A percentile compares a stretch with the other conserved stretches of the same genome.
phyloP scores from a whole-genome alignment of 352 stramenopile genomes.

The Pseudoperonospora humuli region DNA sequence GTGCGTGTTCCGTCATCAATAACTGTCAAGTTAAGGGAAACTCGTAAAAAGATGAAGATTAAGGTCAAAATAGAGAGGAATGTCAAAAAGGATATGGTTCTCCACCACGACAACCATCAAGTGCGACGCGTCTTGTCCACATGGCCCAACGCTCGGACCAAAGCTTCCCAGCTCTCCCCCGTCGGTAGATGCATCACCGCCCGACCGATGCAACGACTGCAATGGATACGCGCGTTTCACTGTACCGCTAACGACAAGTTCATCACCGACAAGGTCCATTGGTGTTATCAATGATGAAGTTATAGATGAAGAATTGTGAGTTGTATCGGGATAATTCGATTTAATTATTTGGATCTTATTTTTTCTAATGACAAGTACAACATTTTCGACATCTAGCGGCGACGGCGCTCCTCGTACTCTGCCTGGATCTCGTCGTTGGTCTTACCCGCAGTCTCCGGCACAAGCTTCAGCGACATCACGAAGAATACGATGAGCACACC shows the following conservation, averaged over 20 bases:
- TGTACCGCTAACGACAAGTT: slow-evolving; percentile 27
- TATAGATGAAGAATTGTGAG: no score
- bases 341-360: no score
- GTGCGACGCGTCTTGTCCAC: slow-evolving; percentile 37
- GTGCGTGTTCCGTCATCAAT: slow-evolving; percentile 18
- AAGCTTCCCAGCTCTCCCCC: slow-evolving; percentile 28
- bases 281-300: not conserved
- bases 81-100: slow-evolving; percentile 33
- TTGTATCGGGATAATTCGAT: no score
- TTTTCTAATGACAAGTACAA: not conserved
- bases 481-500: slow-evolving; percentile 32
- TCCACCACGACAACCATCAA: slow-evolving; percentile 49
- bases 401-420: slow-evolving; percentile 28
- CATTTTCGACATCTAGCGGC: not conserved
- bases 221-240: slow-evolving; percentile 61
- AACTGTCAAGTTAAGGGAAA: slow-evolving; percentile 22
- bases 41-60: not conserved
- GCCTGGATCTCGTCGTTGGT: slow-evolving; percentile 47
- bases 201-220: slow-evolving; percentile 19
- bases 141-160: slow-evolving; percentile 50
- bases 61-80: no score
- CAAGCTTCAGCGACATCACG: slow-evolving; percentile 32
- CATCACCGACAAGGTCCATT: slow-evolving; percentile 19
- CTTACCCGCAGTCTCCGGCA: slow-evolving; percentile 45
- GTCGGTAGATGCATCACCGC: not conserved